Base-by-base conservation (phyloP, 2,329 filamentous ascomycete genomes). In the Cladosporium oxysporum region DNA sequence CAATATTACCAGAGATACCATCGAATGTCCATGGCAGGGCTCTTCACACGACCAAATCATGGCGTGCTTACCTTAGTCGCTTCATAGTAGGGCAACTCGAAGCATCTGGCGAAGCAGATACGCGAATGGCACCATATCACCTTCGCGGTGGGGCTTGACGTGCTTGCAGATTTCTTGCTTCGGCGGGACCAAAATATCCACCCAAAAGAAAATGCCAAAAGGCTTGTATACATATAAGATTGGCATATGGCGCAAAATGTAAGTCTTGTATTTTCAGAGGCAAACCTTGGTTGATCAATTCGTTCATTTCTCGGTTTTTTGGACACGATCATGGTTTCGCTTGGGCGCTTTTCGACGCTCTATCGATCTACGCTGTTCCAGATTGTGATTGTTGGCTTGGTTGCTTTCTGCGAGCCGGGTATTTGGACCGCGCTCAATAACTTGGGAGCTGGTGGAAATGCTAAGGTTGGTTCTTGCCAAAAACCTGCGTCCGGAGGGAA, bases 401-500 rank as follows among this genome's bases (percentile, higher is more conserved):
- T 88, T 77, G 91, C 90, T 72, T 86, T 92, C 67, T 81, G 87
- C 1, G 89, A 89, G 0, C 90, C 89, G 0, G 90, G 90, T 0
- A 89, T 91, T 67, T 91, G 89, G 89, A 84, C 83, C 16, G 71
- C 74, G 12, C 90, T 91, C 88, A 91, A 91, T 77, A 88, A 85
- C 0, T 83, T 92, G 0, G 90, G 90, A 11, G 90, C 88, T 1
- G 90, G 90, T 58, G 90, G 90, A 2, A 83, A 85, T 37, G 83
- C 87, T 69, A 82, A 83, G 49, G 53, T 60, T 53, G 37, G 64
- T 47, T 23, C 21, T 26, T 3, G 23, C 23, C 23, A 26, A 26
- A 26, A 26, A 26, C 23, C 23, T 26, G 23, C 23, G 23, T 26
- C 23, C 23, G 23, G 23, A 26, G 1, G 23, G 23, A 26, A 2